These are phyloP conservation scores for Paramecium bursaria DNA, from an alignment of 73 alveolate species.

Conservation along the genomic window DNA sequence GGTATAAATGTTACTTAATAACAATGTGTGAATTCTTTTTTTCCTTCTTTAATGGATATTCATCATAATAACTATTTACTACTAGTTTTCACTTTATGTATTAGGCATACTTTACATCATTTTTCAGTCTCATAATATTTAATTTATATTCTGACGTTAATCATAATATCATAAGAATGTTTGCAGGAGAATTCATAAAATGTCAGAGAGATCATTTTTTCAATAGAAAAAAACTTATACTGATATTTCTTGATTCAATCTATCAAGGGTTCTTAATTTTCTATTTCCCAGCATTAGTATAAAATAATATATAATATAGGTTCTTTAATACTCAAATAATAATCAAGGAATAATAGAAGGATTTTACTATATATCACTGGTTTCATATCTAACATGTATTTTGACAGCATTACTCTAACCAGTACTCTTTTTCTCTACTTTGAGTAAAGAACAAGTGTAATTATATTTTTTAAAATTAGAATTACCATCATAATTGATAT, in stretches of 20 bases:
- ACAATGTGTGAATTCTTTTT: slow-evolving; percentile 61
- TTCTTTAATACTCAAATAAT: slow-evolving; percentile 40
- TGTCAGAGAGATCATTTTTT: slow-evolving; percentile 52
- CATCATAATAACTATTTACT: slow-evolving; percentile 2
- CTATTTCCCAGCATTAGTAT: slow-evolving; percentile 43
- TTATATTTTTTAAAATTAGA: background rate
- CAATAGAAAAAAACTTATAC: slow-evolving; percentile 14
- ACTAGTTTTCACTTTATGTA: slow-evolving; percentile 56
- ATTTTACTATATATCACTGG: slow-evolving; percentile 46
- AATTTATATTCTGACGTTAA: slow-evolving; percentile 41
- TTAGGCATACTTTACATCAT: slow-evolving; percentile 13
- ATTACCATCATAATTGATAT: slow-evolving; percentile 11
- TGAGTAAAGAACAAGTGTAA: slow-evolving; percentile 49
- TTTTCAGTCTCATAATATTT: slow-evolving; percentile 23
- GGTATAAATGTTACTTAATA: slow-evolving; percentile 36
- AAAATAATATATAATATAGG: background rate
- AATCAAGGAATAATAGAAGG: slow-evolving; percentile 45
- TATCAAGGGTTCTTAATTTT: slow-evolving; percentile 51
- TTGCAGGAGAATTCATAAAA: slow-evolving; percentile 60
- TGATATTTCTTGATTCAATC: slow-evolving; percentile 38
- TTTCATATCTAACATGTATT: slow-evolving; percentile 32
- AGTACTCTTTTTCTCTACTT: background rate
- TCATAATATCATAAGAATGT: slow-evolving; percentile 50
- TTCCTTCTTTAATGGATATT: slow-evolving; percentile 56
- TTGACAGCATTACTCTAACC: slow-evolving; percentile 25